Percentiles rank a stretch among this genome's conserved stretches.
Evolutionary conservation across 164 flowering plant species (phyloP).

Genomic region (Vitis amurensis): DNA sequence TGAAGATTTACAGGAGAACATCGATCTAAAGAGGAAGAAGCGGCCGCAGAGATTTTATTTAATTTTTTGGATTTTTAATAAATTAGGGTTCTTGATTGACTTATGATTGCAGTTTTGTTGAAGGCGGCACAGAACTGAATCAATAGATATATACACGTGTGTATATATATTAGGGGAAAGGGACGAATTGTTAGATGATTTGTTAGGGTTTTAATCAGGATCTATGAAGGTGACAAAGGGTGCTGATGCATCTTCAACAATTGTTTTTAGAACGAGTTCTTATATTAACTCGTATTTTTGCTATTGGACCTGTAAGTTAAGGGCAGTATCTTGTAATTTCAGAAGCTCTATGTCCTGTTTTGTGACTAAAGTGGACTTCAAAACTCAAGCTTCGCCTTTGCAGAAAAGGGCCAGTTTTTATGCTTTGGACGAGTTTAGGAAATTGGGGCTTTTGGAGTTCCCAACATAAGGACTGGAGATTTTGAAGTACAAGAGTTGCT

Average conservation of each 20-base stretch:
- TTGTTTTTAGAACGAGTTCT: background rate
- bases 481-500: background rate
- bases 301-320: background rate
- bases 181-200: no score
- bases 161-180: no score
- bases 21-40: no score
- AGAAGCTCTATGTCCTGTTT: background rate
- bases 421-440: background rate
- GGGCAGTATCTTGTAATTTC: background rate
- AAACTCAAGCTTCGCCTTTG: background rate
- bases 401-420: background rate
- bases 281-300: background rate
- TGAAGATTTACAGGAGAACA: no score
- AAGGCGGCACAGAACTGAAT: no score
- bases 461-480: background rate
- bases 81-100: no score
- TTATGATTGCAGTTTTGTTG: no score
- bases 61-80: no score
- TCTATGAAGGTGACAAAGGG: background rate
- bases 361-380: background rate
- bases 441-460: background rate
- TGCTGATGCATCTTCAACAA: slow-evolving; percentile 1
- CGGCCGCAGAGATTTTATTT: no score
- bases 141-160: no score
- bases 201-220: background rate